phyloP scores from a whole-genome alignment of 2,329 filamentous ascomycete genomes.

The Sordariomycetes sp. region DNA sequence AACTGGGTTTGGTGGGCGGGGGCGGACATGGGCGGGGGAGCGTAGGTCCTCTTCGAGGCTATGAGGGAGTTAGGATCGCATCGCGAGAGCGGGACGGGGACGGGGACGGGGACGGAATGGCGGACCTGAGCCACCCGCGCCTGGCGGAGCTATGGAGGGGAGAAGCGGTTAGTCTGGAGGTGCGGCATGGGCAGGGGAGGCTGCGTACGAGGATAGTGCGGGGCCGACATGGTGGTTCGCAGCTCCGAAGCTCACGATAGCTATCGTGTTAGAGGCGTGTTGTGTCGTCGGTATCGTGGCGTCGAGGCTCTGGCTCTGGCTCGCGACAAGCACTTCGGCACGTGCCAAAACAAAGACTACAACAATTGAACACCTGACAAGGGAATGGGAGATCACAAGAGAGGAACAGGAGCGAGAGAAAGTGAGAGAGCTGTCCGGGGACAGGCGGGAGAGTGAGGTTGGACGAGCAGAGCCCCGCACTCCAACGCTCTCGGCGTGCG shows the following conservation, averaged over 20 bases:
- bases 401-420: not conserved
- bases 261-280: not conserved
- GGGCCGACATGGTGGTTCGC: conserved; percentile 23
- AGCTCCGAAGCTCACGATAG: not conserved
- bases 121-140: conserved; percentile 17
- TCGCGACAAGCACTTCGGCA: not conserved
- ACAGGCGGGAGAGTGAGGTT: not conserved
- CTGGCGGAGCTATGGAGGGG: conserved; percentile 26
- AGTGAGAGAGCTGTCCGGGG: not conserved
- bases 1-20: conserved; percentile 33
- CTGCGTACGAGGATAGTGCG: conserved; percentile 36
- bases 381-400: not conserved
- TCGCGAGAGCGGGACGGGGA: not conserved
- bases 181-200: conserved; percentile 7
- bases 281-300: not conserved
- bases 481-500: not conserved
- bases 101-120: not conserved
- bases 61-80: not conserved
- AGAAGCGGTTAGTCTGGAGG: conserved; percentile 10
- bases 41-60: conserved; percentile 10
- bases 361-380: not conserved
- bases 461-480: not conserved
- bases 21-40: conserved; percentile 25
- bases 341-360: not conserved
- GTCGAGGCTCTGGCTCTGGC: not conserved